Conservation (phyloP, 768 basidiomycete species). For the Dacryopinax spathularia region DNA sequence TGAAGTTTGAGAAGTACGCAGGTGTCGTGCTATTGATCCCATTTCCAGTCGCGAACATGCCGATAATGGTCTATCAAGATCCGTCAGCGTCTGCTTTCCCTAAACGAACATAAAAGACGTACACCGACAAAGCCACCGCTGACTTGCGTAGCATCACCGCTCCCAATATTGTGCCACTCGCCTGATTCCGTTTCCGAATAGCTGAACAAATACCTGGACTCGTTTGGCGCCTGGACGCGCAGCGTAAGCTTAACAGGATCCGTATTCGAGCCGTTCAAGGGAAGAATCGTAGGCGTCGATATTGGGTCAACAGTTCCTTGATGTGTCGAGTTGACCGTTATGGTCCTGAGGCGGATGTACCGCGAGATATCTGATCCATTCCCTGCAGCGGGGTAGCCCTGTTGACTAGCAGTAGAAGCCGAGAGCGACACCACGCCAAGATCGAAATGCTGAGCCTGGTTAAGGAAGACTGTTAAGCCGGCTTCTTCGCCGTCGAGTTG, state of each 20-base stretch:
- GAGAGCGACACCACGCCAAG: not conserved
- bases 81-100: not conserved
- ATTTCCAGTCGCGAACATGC: not conserved
- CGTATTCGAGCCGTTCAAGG: not conserved
- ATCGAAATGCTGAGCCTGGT: not conserved
- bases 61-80: not conserved
- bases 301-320: not conserved
- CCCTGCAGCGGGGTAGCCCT: not conserved
- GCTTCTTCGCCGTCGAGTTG: not conserved
- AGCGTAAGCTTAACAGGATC: conserved; percentile 1
- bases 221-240: not conserved
- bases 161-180: not conserved
- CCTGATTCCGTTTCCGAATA: not conserved
- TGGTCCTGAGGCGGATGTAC: not conserved
- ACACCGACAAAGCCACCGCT: not conserved
- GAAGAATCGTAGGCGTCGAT: not conserved
- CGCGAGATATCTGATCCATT: not conserved
- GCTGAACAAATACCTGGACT: not conserved
- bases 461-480: not conserved
- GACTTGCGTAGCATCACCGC: not conserved
- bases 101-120: not conserved
- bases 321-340: not conserved
- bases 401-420: not conserved
- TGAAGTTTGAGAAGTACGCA: conserved; percentile 2
- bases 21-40: not conserved